Evolutionary conservation across 345 rosid genomes (phyloP), one percentile per base, ranked within the genome.

Genomic region (Noccaea bulbosa): DNA sequence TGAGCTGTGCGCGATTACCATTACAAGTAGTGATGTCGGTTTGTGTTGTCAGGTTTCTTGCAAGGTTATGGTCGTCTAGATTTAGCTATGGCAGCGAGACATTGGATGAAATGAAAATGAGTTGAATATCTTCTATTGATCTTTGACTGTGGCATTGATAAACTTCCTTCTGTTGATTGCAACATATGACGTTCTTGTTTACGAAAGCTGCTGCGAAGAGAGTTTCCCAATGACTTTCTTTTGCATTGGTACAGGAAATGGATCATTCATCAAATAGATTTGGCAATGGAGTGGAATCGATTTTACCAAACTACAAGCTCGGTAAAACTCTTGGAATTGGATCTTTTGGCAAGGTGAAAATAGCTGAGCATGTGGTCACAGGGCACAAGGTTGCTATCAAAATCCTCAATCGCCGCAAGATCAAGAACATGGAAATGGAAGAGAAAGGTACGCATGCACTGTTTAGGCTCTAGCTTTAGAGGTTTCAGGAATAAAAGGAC

Each of bases 361-460:
- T 89, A 55, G 99, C 99, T 1, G 88, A 82, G 80, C 99, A 94
- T 81, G 81, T 82, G 30, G 78, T 83, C 67, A 94, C 99, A 0
- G 86, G 96, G 33, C 89, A 82, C 74, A 89, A 91, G 78, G 99
- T 94, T 76, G 99, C 99, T 12, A 82, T 94, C 75, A 94, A 94
- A 85, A 89, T 94, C 63, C 96, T 94, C 52, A 89, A 89, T 55
- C 99, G 95, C 6, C 87, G 86, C 40, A 89, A 87, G 83, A 88
- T 94, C 67, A 82, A 78, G 71, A 85, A 82, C 57, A 76, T 84
- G 88, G 88, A 83, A 34, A 94, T 91, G 99, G 95, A 91, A 74
- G 96, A 89, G 75, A 94, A 94, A 89, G 99, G 99, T 91, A 5
- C 4, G 7, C 14, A 34, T 44, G 11, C 15, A 65, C 3, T 12